A percentile compares a stretch with the other conserved stretches of the same genome.
These are phyloP conservation scores for Trametes punicea DNA, from an alignment of 768 basidiomycete species.

Conservation along the genomic window DNA sequence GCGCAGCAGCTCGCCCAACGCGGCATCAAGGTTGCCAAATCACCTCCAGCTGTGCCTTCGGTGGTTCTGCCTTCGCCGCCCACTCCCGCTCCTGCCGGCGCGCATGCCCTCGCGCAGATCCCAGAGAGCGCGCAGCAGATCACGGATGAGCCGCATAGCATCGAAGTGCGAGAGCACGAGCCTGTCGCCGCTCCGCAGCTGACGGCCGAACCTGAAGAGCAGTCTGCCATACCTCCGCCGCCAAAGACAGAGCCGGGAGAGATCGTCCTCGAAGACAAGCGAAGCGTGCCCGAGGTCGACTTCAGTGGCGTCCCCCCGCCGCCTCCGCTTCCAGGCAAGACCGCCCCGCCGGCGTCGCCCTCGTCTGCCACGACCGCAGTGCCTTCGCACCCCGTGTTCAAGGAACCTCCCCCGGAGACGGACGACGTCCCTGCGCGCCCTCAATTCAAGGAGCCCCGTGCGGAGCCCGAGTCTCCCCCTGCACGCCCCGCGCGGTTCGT, in stretches of 20 bases:
- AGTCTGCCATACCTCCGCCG: constrained; percentile 25
- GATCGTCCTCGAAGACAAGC: constrained; percentile 12
- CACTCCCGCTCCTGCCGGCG: constrained; percentile 3
- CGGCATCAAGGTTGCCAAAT: constrained; percentile 22
- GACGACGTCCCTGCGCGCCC: constrained; percentile 46
- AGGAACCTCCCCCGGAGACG: constrained; percentile 59
- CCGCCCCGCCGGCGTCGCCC: constrained; percentile 15
- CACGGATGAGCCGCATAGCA: constrained; percentile 21
- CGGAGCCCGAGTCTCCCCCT: constrained; percentile 20
- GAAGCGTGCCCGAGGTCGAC: not conserved
- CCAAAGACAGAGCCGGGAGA: constrained; percentile 19
- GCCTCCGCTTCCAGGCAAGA: constrained; percentile 9
- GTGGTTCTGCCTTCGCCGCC: constrained; percentile 14
- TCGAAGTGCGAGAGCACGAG: not conserved
- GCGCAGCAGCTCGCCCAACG: constrained; percentile 49
- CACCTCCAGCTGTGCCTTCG: constrained; percentile 20
- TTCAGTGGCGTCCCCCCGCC: constrained; percentile 17
- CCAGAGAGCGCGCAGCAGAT: constrained; percentile 14
- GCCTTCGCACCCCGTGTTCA: constrained; percentile 47
- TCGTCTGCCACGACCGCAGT: constrained; percentile 5
- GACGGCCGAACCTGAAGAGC: constrained; percentile 21
- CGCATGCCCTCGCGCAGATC: constrained; percentile 11
- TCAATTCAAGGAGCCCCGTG: constrained; percentile 37
- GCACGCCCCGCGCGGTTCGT: constrained; percentile 27
- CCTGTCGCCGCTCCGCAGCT: not conserved